phyloP scores from a whole-genome alignment of 768 basidiomycete genomes.

The Tulasnella sp. region DNA sequence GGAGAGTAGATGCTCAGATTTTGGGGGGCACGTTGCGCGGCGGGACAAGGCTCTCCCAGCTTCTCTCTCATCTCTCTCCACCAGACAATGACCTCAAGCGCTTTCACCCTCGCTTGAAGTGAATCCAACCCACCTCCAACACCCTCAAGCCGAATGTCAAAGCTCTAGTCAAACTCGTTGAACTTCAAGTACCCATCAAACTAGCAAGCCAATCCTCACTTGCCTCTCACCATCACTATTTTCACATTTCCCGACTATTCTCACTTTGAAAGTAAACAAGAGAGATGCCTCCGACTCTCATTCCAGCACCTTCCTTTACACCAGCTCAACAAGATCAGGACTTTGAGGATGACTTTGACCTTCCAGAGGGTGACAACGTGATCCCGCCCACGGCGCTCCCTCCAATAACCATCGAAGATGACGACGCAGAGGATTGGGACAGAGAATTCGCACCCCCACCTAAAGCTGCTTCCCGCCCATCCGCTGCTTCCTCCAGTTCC shows the following conservation, averaged over 20 bases:
- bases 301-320: constrained; percentile 19
- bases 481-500: not conserved
- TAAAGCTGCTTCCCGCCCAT: not conserved
- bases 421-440: constrained; percentile 22
- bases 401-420: not conserved
- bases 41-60: not conserved
- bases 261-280: not conserved
- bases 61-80: not conserved
- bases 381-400: constrained; percentile 38
- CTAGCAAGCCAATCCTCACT: not conserved
- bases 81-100: not conserved
- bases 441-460: constrained; percentile 12
- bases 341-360: constrained; percentile 72
- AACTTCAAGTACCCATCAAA: not conserved
- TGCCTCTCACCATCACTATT: not conserved
- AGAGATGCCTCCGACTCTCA: constrained; percentile 19
- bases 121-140: not conserved
- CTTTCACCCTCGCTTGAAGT: not conserved
- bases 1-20: not conserved
- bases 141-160: not conserved
- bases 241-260: not conserved
- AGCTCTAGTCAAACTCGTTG: not conserved
- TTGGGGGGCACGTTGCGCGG: not conserved
- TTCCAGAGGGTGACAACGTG: constrained; percentile 55
- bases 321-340: constrained; percentile 8